Conservation (phyloP, 2,329 filamentous ascomycete species). For the Stachybotrys chartarum region DNA sequence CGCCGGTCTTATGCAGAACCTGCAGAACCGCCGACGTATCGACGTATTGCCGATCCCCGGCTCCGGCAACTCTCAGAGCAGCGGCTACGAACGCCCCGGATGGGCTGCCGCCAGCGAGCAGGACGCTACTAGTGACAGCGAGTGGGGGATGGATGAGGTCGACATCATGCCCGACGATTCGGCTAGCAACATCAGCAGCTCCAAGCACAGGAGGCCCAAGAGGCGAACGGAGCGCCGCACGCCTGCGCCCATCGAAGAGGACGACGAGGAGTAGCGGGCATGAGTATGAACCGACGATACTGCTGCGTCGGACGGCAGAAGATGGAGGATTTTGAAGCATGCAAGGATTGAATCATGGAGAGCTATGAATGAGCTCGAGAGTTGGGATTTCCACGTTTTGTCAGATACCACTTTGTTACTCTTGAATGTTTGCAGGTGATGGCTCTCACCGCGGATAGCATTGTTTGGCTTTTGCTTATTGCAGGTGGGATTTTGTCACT, state of each 20-base stretch:
- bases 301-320: not conserved
- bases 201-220: constrained; percentile 59
- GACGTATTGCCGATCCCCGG: constrained; percentile 43
- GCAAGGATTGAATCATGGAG: not conserved
- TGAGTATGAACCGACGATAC: not conserved
- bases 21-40: constrained; percentile 52
- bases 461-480: not conserved
- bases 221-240: constrained; percentile 62
- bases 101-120: constrained; percentile 32
- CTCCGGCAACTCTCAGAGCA: constrained; percentile 38
- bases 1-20: constrained; percentile 63
- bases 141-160: constrained; percentile 50
- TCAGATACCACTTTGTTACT: constrained; percentile 1
- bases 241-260: constrained; percentile 67
- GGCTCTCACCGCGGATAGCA: no score
- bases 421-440: not conserved
- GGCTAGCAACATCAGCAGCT: constrained; percentile 73
- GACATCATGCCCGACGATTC: constrained; percentile 71
- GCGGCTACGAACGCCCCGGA: constrained; percentile 35
- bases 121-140: constrained; percentile 48
- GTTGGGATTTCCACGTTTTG: not conserved
- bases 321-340: not conserved
- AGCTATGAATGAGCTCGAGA: not conserved
- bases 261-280: constrained; percentile 50
- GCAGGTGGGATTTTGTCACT: not conserved